Base-by-base conservation (phyloP, 179 eudicot genomes). In the Nepenthes alata region DNA sequence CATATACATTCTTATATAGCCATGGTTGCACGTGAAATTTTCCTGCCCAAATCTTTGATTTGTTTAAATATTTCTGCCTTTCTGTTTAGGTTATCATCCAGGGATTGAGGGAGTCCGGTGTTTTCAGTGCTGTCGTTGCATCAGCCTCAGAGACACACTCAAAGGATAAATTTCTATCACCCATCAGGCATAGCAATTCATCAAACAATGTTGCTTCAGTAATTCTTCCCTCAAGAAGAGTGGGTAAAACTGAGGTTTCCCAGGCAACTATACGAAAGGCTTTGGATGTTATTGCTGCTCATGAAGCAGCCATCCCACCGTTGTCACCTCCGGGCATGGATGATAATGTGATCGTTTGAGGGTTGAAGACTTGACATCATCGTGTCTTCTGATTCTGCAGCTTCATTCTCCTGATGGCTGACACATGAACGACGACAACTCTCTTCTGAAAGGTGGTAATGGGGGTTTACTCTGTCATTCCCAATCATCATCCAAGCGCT, bases 21-120 rank as follows among this genome's bases (percentile, higher is more conserved):
- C 38, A 36, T 13, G 3, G 1, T 37, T 49, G 52, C n/a, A 11
- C n/a, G 10, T 49, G 52, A 11, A 49, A 49, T 49, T 49, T 49
- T 13, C 52, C 52, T 49, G 11, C 50, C 50, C 50, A 47, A 47
- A 6, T 11, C n/a, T 57, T 2, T 59, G 63, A 11, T 54, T 58
- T 67, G 54, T 44, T 73, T 25, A n/a, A 25, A 25, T 25, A 0
- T 25, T 25, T 25, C 25, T 25, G 25, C 25, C 25, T 25, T 25
- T 25, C 25, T 25, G 25, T 67, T 48, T 74, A 88, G 96, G 91
- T 68, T 38, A 86, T 88, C 55, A 69, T 88, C 70, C 90, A 86
- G 71, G 86, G 94, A 50, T 75, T 88, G 73, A 80, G 86, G 69
- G 96, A 88, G 55, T 77, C 88, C 6, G 90, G 88, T 39, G 72